Base-by-base conservation (phyloP, 1,284 basidiomycete genomes). In the Ustilago vetiveriae region DNA sequence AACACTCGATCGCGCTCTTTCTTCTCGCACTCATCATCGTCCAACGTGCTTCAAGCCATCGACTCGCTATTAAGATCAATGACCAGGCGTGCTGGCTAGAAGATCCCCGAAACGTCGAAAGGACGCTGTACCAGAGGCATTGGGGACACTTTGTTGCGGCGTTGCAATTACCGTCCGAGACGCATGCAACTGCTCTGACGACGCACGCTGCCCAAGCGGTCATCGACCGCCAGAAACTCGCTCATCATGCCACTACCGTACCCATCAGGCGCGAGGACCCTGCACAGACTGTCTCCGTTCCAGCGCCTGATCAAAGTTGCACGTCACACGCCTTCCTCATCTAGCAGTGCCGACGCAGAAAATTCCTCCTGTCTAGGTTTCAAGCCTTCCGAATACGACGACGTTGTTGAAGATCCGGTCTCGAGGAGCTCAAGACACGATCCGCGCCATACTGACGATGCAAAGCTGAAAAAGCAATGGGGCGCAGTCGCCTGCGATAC, bases 251-350 rank as follows among this genome's bases (percentile, higher is more conserved):
- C 59, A 21, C 67, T 70, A 8, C 43, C 33, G 16, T 70, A 70
- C 39, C 67, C 67, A 19, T 59, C 67, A 23, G 56, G 56, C 27
- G 67, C 62, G 6, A 52, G 50, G 9, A 49, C 60, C 2, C 35
- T 47, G 16, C 35, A 51, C 23, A 44, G 45, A 19, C 56, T 70
- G 16, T 60, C 67, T 3, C 57, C 60, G 2, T 70, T 57, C 17
- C 67, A 70, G 30, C 60, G 60, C 9, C 16, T 65, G 9, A 44
- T 70, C 52, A 70, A 70, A 39, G 29, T 70, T 21, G 67, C 67
- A 6, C 52, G 67, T n/a, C 67, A 70, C 22, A 65, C 67, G 17
- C 55, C 53, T 3, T 47, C 37, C 11, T 33, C 50, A 2, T 43
- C 50, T 14, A 43, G 23, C 14, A 24, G 19, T 8, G 37, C 36